phyloP scores from a whole-genome alignment of 2,329 filamentous ascomycete species.

The Myotisia sp. region DNA sequence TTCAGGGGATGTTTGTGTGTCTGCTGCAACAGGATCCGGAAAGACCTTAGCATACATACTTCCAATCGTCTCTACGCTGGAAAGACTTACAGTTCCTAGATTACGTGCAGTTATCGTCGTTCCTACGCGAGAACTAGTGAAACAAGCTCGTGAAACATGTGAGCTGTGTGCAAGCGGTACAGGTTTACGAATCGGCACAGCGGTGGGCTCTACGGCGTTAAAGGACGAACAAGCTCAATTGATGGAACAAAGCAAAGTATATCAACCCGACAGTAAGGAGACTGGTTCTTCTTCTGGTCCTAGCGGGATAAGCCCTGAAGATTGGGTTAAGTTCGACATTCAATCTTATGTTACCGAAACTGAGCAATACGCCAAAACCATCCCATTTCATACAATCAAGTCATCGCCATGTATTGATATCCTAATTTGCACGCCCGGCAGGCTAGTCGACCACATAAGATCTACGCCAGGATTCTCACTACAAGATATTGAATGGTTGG shows the following conservation, averaged over 20 bases:
- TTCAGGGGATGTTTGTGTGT: conserved; percentile 70
- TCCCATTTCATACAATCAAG: conserved; percentile 50
- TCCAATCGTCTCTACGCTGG: conserved; percentile 66
- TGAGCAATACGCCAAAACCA: conserved; percentile 25
- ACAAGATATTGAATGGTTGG: conserved; percentile 66
- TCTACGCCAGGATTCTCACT: conserved; percentile 71
- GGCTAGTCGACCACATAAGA: conserved; percentile 79
- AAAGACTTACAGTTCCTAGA: conserved; percentile 47
- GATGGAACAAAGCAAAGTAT: conserved; percentile 51
- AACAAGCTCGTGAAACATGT: conserved; percentile 66
- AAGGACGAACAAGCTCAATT: conserved; percentile 48
- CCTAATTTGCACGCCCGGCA: conserved; percentile 79
- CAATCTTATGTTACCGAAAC: conserved; percentile 32
- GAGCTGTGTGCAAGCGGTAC: conserved; percentile 60
- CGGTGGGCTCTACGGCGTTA: conserved; percentile 67
- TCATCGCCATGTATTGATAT: conserved; percentile 67
- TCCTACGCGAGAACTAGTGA: conserved; percentile 79
- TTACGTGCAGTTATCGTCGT: conserved; percentile 73
- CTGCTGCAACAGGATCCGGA: conserved; percentile 85
- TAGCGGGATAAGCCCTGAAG: conserved; percentile 27
- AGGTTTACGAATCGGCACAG: conserved; percentile 62
- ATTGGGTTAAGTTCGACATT: conserved; percentile 35
- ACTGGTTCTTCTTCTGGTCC: conserved; percentile 30
- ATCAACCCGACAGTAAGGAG: conserved; percentile 39
- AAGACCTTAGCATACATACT: conserved; percentile 88